Percentiles rank a stretch among this genome's conserved stretches.
Conservation (phyloP, 1,284 basidiomycete genomes). For the Pisolithus thermaeus region DNA sequence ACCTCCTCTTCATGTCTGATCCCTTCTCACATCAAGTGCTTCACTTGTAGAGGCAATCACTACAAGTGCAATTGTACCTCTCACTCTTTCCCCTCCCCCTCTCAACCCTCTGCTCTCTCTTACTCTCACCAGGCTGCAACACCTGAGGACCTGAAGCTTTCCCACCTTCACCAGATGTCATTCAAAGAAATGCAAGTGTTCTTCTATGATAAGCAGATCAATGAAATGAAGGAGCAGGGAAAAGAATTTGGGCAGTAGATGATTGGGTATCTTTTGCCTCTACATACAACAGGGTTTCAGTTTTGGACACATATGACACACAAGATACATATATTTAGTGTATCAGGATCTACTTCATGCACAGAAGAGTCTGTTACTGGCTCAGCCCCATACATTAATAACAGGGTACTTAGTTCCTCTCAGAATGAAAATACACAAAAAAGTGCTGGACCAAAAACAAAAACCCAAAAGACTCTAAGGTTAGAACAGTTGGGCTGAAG, state of each 20-base stretch:
- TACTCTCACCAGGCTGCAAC: no score
- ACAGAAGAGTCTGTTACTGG: not conserved
- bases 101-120: no score
- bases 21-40: not conserved
- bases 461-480: not conserved
- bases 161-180: not conserved
- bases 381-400: not conserved
- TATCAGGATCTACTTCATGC: not conserved
- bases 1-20: not conserved
- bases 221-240: not conserved
- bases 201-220: not conserved
- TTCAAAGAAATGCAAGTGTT: not conserved
- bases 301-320: no score
- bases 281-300: not conserved
- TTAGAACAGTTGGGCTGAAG: not conserved
- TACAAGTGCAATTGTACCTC: not conserved
- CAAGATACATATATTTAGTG: no score
- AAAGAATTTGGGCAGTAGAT: not conserved
- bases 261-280: not conserved
- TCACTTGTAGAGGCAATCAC: not conserved
- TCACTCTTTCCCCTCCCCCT: no score
- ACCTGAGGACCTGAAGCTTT: no score
- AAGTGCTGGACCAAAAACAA: not conserved
- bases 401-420: not conserved
- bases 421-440: not conserved